Conservation (phyloP, 1,284 basidiomycete genomes). For the Sparassis latifolia region DNA sequence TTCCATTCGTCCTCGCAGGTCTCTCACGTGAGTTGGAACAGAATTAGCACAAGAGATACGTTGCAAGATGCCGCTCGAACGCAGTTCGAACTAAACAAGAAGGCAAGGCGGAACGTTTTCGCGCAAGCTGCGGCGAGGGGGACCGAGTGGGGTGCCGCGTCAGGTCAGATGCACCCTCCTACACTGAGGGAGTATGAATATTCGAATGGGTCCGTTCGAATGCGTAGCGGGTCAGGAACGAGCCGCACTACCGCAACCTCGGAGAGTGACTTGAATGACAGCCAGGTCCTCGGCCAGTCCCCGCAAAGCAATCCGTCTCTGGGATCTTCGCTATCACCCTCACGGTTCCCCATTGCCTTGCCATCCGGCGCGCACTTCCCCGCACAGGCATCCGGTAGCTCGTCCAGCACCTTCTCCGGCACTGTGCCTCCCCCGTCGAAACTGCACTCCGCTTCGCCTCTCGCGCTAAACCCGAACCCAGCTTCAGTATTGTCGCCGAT, state of each 20-base stretch:
- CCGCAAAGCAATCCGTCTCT: conserved; percentile 34
- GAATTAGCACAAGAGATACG: conserved; percentile 67
- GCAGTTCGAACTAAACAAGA: conserved; percentile 74
- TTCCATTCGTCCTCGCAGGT: conserved; percentile 9
- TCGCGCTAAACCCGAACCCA: conserved; percentile 28
- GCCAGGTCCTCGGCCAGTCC: conserved; percentile 19
- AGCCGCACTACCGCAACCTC: conserved; percentile 69
- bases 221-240: conserved; percentile 75
- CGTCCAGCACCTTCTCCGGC: conserved; percentile 39
- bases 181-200: conserved; percentile 16
- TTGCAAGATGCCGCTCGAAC: conserved; percentile 70
- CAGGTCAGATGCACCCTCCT: conserved; percentile 25
- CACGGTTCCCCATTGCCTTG: conserved; percentile 21
- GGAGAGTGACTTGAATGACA: conserved; percentile 58
- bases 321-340: conserved; percentile 25
- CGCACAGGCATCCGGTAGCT: conserved; percentile 43
- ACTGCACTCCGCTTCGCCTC: conserved; percentile 29
- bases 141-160: conserved; percentile 45
- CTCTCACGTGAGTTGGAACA: conserved; percentile 31
- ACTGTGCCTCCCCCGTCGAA: conserved; percentile 37
- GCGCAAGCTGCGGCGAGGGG: conserved; percentile 62
- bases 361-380: conserved; percentile 42
- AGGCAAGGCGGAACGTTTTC: conserved; percentile 57
- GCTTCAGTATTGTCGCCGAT: conserved; percentile 60
- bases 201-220: conserved; percentile 34